Evolutionary conservation across 495 filamentous ascomycete genomes (phyloP), one percentile per base, ranked within the genome.

Genomic region (Penicillium paxilli): DNA sequence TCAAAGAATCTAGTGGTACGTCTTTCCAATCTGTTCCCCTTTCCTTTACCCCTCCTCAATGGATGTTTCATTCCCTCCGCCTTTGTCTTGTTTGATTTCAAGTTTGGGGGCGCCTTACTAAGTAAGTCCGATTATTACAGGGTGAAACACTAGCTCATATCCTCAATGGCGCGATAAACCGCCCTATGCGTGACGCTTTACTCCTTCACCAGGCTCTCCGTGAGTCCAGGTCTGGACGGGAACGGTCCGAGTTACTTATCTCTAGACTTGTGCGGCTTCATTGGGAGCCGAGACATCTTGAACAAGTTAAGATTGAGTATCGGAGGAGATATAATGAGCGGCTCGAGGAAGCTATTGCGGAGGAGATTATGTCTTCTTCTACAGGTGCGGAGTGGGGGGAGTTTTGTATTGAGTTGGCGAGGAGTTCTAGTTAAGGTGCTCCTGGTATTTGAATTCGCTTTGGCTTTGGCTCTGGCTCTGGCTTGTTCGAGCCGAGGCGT

Each of bases 141-240:
- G 94, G 94, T 42, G 94, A 98, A 73, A 84, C 94, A 17, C 84
- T 98, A 20, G 90, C 93, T 11, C 94, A 98, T 72, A 89, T 98
- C 55, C 88, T 98, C 65, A 96, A 96, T 72, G 94, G 95, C 63
- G 86, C 93, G 35, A 92, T 97, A 72, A 97, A 98, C 73, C 87
- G 89, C 42, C 92, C 94, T 28, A 88, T 96, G 57, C 92, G 94
- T 47, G 94, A 98, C 68, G 90, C 93, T 5, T 82, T 98, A 32
- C 87, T 98, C n/a, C 79, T 98, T 25, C 86, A 96, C 69, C 94
- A 98, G 73, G 92, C 94, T 4, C 82, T 97, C 32, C 82, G 81
- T 9, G 80, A 84, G 58, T 76, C 78, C 0, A 78, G 73, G 45
- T 74, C 76, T n/a, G 87, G 88, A 59, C 77, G 77, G 26, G 80